phyloP scores from a whole-genome alignment of 768 basidiomycete genomes.

The Lentinula sp. region DNA sequence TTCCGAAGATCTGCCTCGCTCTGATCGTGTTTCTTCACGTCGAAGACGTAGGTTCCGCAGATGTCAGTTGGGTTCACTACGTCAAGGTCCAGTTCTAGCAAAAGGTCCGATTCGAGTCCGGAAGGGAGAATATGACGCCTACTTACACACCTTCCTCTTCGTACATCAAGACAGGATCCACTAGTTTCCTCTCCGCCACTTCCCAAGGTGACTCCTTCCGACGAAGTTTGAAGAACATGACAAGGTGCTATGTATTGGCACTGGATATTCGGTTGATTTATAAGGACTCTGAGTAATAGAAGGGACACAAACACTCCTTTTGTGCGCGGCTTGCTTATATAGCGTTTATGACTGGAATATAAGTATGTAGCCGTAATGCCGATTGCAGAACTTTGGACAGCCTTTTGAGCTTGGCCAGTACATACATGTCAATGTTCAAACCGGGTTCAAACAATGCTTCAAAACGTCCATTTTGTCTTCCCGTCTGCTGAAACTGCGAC shows the following conservation, averaged over 20 bases:
- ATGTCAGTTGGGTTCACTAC: constrained; percentile 48
- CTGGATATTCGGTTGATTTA: background rate
- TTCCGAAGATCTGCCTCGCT: constrained; percentile 41
- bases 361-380: background rate
- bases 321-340: background rate
- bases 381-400: background rate
- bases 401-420: background rate
- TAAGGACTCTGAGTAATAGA: background rate
- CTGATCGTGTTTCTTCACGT: constrained; percentile 38
- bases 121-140: background rate
- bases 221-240: constrained; percentile 39
- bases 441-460: too few species aligned
- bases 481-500: background rate
- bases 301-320: background rate
- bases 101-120: background rate
- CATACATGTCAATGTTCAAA: too few species aligned
- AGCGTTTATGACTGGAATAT: background rate
- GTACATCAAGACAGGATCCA: constrained; percentile 62
- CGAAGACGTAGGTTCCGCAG: constrained; percentile 58
- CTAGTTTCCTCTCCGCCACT: constrained; percentile 60
- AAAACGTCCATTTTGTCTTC: background rate
- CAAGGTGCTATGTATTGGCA: background rate
- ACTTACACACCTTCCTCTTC: constrained; percentile 42
- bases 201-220: constrained; percentile 69
- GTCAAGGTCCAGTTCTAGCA: constrained; percentile 52